Evolutionary conservation across 768 basidiomycete genomes (phyloP), one percentile per base, ranked within the genome.

Genomic region (Leccinellum albellum): DNA sequence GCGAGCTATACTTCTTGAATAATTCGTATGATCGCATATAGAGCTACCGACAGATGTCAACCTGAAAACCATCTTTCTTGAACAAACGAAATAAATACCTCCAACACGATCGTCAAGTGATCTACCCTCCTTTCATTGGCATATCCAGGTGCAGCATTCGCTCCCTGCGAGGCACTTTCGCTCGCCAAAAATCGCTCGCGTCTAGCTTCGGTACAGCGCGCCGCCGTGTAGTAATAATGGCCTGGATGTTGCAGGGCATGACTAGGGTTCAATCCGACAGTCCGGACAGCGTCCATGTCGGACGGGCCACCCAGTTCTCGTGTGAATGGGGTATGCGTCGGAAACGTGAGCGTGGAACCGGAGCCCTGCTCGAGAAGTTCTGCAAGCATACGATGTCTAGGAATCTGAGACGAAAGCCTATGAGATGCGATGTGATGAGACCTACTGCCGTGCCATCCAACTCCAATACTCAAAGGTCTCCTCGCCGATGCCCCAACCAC

Each of bases 391-490:
- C 95, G 89, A 66, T 97, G 86, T 67, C 94, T 96, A 58, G 26
- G 2, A 50, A 33, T 46, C 5, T 54, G 37, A 50, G 44, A 23
- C 10, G 1, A 31, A 3, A 3, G 10, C 15, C 17, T 20, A 28
- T 20, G 20, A 55, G 10, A 58, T 1, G 17, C 9, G 26, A 9
- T 21, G 5, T 17, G 17, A 33, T 3, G 35, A 10, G 17, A 79
- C 88, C 55, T 65, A 94, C 91, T 97, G 94, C 67, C 94, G 78
- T n/a, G n/a, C n/a, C n/a, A n/a, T n/a, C n/a, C n/a, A n/a, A n/a
- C n/a, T n/a, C n/a, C n/a, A n/a, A n/a, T 8, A 98, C 69, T 98
- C 97, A 62, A 91, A 98, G 0, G 92, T 97, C 66, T 94, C 91
- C 64, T 95, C 93, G 15, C 94, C 95, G 54, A 98, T 98, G 8